Percentiles rank a stretch among this genome's conserved stretches.
Evolutionary conservation across 495 filamentous ascomycete species (phyloP).

Genomic region (Cercophora scortea): DNA sequence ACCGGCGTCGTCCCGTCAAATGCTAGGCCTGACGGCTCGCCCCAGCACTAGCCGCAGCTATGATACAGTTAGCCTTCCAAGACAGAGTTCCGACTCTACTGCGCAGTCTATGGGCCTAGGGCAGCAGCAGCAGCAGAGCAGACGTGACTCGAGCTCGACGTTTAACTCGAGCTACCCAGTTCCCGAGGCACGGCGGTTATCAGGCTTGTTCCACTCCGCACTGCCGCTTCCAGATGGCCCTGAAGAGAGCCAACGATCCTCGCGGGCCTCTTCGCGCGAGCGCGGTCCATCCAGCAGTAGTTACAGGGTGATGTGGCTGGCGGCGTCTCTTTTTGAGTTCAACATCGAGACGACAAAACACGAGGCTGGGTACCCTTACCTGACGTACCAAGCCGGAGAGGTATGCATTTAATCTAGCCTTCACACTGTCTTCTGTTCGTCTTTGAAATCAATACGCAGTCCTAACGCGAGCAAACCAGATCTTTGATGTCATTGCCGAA

Average conservation of each 20-base stretch:
- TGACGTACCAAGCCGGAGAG: slow-evolving; percentile 90
- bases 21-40: slow-evolving; percentile 23
- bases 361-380: slow-evolving; percentile 91
- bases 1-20: slow-evolving; percentile 23
- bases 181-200: slow-evolving; percentile 40
- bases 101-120: slow-evolving; percentile 15
- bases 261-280: slow-evolving; percentile 44
- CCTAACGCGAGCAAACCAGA: slow-evolving; percentile 26
- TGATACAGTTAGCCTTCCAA: slow-evolving; percentile 34
- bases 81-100: slow-evolving; percentile 36
- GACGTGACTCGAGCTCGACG: slow-evolving; percentile 41
- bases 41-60: slow-evolving; percentile 46
- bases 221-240: slow-evolving; percentile 69
- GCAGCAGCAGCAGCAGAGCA: slow-evolving; percentile 11
- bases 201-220: slow-evolving; percentile 76
- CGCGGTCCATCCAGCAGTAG: slow-evolving; percentile 29
- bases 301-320: slow-evolving; percentile 68
- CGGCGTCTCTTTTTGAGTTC: slow-evolving; percentile 91
- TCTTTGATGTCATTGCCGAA: slow-evolving; percentile 85
- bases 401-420: slow-evolving; percentile 29
- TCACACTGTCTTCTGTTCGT: neutral
- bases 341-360: slow-evolving; percentile 86
- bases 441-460: neutral
- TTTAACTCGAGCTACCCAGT: slow-evolving; percentile 32
- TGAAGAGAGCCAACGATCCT: slow-evolving; percentile 37